A percentile compares a stretch with the other conserved stretches of the same genome.
Evolutionary conservation across 129 eudicot genomes (phyloP).

Genomic region (Centaurea solstitialis): DNA sequence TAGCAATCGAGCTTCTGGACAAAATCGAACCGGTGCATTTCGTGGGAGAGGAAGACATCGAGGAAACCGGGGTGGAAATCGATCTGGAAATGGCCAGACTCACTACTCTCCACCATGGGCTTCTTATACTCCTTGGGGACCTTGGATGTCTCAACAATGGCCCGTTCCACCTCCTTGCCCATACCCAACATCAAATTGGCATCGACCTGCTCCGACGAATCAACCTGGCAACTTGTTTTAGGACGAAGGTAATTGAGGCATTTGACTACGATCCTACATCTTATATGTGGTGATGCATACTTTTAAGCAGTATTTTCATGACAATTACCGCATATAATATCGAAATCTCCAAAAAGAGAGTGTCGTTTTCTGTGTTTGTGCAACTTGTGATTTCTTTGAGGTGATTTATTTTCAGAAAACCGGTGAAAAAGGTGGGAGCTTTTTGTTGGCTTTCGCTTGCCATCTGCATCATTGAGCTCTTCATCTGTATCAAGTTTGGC

Average conservation of each 20-base stretch:
- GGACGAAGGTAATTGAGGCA: neutral
- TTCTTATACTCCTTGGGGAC: too few relatives aligned
- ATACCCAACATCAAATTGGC: too few relatives aligned
- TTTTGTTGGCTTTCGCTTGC: conserved; percentile 97
- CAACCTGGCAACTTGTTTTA: too few relatives aligned
- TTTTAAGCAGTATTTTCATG: neutral
- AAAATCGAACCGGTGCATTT: too few relatives aligned
- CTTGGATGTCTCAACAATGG: too few relatives aligned
- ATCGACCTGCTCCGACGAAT: too few relatives aligned
- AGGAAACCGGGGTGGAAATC: too few relatives aligned
- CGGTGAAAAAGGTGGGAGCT: conserved; percentile 92
- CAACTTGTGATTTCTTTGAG: neutral
- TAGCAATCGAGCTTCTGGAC: too few relatives aligned
- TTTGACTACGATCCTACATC: neutral
- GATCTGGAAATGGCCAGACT: too few relatives aligned
- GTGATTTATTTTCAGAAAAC: conserved; percentile 54
- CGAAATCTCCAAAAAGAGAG: neutral
- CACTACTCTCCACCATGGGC: too few relatives aligned
- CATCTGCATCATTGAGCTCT: conserved; percentile 94
- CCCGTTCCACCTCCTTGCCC: too few relatives aligned
- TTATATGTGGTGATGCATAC: neutral
- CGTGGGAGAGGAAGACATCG: too few relatives aligned
- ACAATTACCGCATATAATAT: neutral
- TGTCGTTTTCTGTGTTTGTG: neutral
- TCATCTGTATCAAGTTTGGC: conserved; percentile 94